Evolutionary conservation across 192 early-diverging fungal genomes (phyloP).

Genomic region (Umbelopsis vinacea): DNA sequence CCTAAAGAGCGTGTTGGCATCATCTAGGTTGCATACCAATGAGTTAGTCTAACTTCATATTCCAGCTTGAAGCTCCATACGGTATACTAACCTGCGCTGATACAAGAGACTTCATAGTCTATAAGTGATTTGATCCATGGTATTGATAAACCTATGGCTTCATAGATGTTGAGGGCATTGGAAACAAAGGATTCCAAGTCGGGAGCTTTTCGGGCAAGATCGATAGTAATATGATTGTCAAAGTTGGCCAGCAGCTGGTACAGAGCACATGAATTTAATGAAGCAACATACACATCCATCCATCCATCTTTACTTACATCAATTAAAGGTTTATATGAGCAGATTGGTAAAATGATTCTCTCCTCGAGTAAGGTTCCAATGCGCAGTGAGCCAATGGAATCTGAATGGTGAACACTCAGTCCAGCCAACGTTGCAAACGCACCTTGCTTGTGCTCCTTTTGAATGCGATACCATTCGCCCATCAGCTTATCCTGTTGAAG

Average conservation of each 20-base stretch:
- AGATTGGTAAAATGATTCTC: conserved; percentile 41
- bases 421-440: conserved; percentile 32
- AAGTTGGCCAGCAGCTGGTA: conserved; percentile 44
- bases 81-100: conserved; percentile 37
- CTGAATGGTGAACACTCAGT: conserved; percentile 29
- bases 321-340: conserved; percentile 40
- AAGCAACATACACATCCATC: background rate
- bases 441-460: conserved; percentile 31
- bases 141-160: conserved; percentile 40
- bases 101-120: conserved; percentile 51
- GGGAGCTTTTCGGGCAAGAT: conserved; percentile 38
- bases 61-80: background rate
- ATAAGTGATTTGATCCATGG: conserved; percentile 49
- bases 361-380: conserved; percentile 47
- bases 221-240: conserved; percentile 47
- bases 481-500: background rate
- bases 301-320: conserved; percentile 33
- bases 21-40: conserved; percentile 28
- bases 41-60: no score
- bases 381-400: conserved; percentile 42
- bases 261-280: background rate
- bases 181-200: conserved; percentile 46
- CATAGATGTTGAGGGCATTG: conserved; percentile 48
- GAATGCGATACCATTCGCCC: conserved; percentile 37
- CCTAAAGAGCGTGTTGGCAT: conserved; percentile 56